Percentiles rank a stretch among this genome's conserved stretches.
phyloP scores from a whole-genome alignment of 176 grass and related monocot species.

The Oryza australiensis region DNA sequence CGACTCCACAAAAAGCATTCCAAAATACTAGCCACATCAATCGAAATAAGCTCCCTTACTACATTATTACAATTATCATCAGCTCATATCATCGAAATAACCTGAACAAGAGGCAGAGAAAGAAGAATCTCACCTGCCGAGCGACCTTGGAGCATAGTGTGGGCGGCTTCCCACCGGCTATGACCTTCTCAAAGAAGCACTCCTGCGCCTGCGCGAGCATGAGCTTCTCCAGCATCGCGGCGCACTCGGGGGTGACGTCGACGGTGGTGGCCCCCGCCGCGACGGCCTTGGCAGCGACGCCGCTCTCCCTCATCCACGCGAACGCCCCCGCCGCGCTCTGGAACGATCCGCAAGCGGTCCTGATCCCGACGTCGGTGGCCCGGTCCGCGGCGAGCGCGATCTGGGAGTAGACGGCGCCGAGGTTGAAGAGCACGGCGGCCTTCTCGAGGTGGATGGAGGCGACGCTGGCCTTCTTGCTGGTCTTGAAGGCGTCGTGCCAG shows the following conservation, averaged over 20 bases:
- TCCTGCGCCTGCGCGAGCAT: conserved; percentile 99
- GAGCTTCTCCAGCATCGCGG: conserved; percentile 89
- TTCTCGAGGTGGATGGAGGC: conserved; percentile 83
- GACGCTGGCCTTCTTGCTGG: conserved; percentile 62
- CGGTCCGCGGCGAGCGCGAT: conserved; percentile 87
- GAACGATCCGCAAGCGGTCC: conserved; percentile 77
- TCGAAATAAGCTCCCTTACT: background rate
- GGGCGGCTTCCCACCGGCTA: conserved; percentile 85
- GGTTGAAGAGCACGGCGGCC: conserved; percentile 82
- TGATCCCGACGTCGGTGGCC: conserved; percentile 67
- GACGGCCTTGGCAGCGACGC: conserved; percentile 70
- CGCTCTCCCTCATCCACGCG: conserved; percentile 71
- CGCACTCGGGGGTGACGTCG: conserved; percentile 80
- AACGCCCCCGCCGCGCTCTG: conserved; percentile 84
- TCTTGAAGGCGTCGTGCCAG: conserved; percentile 93
- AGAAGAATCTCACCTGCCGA: conserved; percentile 60
- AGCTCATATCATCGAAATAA: conserved; percentile 22
- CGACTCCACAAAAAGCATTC: background rate
- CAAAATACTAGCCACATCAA: background rate
- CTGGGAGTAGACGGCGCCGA: conserved; percentile 87
- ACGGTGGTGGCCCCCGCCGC: conserved; percentile 70
- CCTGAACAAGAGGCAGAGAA: conserved; percentile 31
- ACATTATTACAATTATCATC: background rate
- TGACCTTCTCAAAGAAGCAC: conserved; percentile 99
- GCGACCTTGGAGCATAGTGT: conserved; percentile 92